Conservation (phyloP, 352 stramenopile genomes). For the Globisporangium emineosum region DNA sequence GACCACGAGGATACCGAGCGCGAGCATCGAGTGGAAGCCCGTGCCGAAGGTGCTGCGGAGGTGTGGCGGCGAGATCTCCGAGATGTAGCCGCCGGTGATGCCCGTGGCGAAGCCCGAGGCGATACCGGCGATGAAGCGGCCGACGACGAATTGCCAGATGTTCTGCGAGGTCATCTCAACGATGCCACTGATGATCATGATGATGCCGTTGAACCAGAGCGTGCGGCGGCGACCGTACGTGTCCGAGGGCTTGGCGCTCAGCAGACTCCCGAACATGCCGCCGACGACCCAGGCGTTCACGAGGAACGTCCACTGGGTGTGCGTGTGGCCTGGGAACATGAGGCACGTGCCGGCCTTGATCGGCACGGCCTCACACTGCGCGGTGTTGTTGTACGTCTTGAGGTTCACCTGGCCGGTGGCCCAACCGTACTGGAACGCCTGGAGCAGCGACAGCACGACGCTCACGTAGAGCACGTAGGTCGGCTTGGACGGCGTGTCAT, state of each 20-base stretch:
- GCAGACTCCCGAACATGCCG: slow-evolving; percentile 37
- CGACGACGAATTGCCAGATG: slow-evolving; percentile 23
- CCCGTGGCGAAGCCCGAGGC: slow-evolving; percentile 43
- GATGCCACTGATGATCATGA: slow-evolving; percentile 18
- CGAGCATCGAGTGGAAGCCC: slow-evolving; percentile 34
- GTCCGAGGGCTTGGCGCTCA: slow-evolving; percentile 33
- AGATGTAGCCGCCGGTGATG: slow-evolving; percentile 41
- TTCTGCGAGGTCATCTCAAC: slow-evolving; percentile 20
- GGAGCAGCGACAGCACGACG: slow-evolving; percentile 32
- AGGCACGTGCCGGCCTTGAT: slow-evolving; percentile 31
- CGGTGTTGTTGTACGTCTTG: slow-evolving; percentile 48
- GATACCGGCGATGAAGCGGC: slow-evolving; percentile 41
- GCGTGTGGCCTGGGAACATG: slow-evolving; percentile 37
- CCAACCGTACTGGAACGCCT: slow-evolving; percentile 52
- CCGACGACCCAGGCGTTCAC: slow-evolving; percentile 54
- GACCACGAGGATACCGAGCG: slow-evolving; percentile 42
- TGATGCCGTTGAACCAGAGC: slow-evolving; percentile 21
- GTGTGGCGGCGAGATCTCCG: slow-evolving; percentile 43
- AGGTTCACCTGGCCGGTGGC: slow-evolving; percentile 60
- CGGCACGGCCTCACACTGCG: slow-evolving; percentile 36
- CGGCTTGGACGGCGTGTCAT: slow-evolving; percentile 15
- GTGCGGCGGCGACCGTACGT: slow-evolving; percentile 34
- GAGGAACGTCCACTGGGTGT: slow-evolving; percentile 39
- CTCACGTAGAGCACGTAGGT: slow-evolving; percentile 32
- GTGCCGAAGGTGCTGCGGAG: slow-evolving; percentile 35